A percentile compares a stretch with the other conserved stretches of the same genome.
Conservation (phyloP, 805 yeast species). For the Wickerhamiella nectarea region DNA sequence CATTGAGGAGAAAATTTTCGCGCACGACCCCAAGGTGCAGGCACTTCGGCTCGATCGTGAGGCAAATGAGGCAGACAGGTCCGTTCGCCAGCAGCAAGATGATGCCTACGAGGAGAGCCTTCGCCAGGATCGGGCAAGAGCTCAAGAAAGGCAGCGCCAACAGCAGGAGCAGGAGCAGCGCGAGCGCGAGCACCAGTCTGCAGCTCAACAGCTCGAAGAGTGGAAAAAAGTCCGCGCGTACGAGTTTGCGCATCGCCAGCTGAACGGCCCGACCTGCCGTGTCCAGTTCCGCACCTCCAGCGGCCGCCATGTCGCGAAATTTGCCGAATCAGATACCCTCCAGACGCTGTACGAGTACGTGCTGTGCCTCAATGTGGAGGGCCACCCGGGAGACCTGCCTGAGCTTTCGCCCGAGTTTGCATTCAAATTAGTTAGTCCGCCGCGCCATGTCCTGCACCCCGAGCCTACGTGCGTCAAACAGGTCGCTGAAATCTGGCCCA, state of each 20-base stretch:
- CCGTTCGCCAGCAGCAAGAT: conserved; percentile 62
- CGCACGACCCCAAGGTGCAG: conserved; percentile 48
- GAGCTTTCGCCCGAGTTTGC: conserved; percentile 34
- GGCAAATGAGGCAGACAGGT: conserved; percentile 40
- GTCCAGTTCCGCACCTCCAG: conserved; percentile 54
- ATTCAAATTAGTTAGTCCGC: conserved; percentile 44
- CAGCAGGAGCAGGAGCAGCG: conserved; percentile 14
- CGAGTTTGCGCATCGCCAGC: conserved; percentile 17
- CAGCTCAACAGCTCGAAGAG: conserved; percentile 21
- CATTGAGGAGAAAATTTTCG: conserved; percentile 35
- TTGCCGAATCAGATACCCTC: conserved; percentile 35
- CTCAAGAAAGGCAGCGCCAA: conserved; percentile 24
- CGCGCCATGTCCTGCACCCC: conserved; percentile 35
- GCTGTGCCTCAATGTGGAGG: conserved; percentile 32
- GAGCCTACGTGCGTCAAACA: conserved; percentile 28
- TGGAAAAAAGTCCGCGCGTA: conserved; percentile 41
- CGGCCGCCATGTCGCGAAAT: conserved; percentile 46
- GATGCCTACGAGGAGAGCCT: conserved; percentile 60
- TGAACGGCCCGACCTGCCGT: conserved; percentile 32
- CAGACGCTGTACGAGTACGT: conserved; percentile 61
- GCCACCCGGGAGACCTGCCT: conserved; percentile 16
- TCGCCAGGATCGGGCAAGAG: conserved; percentile 42
- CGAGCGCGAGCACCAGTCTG: conserved; percentile 16
- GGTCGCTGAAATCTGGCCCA: conserved; percentile 42
- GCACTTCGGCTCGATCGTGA: conserved; percentile 50